Base-by-base conservation (phyloP, 306 rosid genomes). In the cucumber (Cucumis sativus) region DNA sequence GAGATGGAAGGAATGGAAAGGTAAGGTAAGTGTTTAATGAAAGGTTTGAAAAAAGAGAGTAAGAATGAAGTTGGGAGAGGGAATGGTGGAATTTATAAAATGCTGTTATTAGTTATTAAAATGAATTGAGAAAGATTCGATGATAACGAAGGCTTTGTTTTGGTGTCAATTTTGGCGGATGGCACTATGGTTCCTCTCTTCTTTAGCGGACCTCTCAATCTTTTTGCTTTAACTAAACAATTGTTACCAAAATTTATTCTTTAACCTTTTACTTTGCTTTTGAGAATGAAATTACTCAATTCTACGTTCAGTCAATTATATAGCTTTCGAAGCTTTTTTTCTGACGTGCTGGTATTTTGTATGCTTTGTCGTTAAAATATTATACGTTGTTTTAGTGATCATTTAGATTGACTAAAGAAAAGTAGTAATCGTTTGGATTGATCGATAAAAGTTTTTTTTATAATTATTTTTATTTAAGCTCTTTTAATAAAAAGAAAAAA, bases 71-170 rank as follows among this genome's bases (percentile, higher is more conserved):
- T 16, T 35, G 70, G 13, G 20, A 64, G 45, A 64, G 47, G 40
- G 43, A 35, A 16, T 5, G 20, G 40, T 7, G 69, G 69, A 6
- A 8, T 68, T 68, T 68, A 68, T 68, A 62, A 41, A 20, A 67
- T 43, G 74, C 5, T 16, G 3, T 1, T 33, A 58, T 30, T 7
- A 33, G 21, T 30, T 7, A 33, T 30, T 7, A 33, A 63, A 49
- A 49, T 49, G 55, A 49, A 45, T 12, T 15, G 70, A 15, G 70
- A 40, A 41, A 43, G 55, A 41, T 68, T 43, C 16, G 74, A 68
- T 68, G 74, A 68, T 20, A 68, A 68, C 74, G 18, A 68, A 68
- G 74, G n/a, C 33, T 41, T 67, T 39, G 47, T 65, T 65, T 63
- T n/a, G 69, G 1, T 63, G 69, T 16, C 35, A 13, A 17, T 8